Evolutionary conservation across 2,329 filamentous ascomycete genomes (phyloP).

Genomic region (Hirsutella minnesotensis): DNA sequence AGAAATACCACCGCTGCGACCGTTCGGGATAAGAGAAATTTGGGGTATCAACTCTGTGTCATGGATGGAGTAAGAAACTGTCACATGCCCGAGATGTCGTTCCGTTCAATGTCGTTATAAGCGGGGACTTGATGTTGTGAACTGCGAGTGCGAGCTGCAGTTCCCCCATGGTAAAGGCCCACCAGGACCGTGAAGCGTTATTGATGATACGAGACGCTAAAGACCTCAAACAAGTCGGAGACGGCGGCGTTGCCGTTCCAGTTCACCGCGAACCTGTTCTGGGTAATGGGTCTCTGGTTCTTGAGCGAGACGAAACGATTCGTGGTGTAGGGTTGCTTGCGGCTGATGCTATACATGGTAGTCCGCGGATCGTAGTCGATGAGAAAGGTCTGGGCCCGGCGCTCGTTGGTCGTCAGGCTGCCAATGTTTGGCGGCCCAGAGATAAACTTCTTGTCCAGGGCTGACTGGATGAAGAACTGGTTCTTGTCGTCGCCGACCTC

Average conservation of each 20-base stretch:
- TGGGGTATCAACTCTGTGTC: too few species aligned
- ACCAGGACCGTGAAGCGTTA: background rate
- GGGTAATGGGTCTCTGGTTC: background rate
- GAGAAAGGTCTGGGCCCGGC: conserved; percentile 5
- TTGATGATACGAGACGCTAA: conserved; percentile 2
- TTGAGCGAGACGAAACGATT: conserved; percentile 1
- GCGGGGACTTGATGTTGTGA: too few species aligned
- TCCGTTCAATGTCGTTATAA: too few species aligned
- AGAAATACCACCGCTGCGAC: too few species aligned
- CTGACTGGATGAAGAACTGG: conserved; percentile 12
- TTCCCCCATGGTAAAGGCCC: too few species aligned
- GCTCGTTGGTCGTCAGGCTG: conserved; percentile 4
- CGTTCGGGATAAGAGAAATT: too few species aligned
- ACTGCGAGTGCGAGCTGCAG: too few species aligned
- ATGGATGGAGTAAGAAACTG: too few species aligned
- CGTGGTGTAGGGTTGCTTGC: background rate
- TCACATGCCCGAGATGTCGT: too few species aligned
- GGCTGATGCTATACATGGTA: conserved; percentile 3
- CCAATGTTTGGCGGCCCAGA: conserved; percentile 28
- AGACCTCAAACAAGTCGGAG: background rate
- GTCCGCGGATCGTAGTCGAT: conserved; percentile 2
- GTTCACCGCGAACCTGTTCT: background rate
- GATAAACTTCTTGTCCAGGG: conserved; percentile 13
- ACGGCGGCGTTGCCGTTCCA: background rate
- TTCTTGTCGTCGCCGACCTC: conserved; percentile 16